Evolutionary conservation across 306 rosid genomes (phyloP).

Genomic region (Malus asiatica): DNA sequence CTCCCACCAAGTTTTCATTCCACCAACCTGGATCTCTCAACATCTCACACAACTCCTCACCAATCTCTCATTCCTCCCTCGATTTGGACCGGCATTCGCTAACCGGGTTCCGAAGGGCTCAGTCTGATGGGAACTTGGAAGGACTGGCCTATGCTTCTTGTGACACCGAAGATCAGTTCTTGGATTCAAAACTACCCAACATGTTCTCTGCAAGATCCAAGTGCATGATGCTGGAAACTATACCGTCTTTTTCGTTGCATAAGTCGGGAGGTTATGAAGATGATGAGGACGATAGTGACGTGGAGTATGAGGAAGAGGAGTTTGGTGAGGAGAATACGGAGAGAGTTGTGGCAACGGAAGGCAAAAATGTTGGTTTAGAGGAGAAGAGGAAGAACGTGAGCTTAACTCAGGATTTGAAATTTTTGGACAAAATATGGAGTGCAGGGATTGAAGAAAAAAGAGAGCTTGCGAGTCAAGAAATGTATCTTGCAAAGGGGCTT

Average conservation of each 20-base stretch:
- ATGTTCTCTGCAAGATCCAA: slow-evolving; percentile 23
- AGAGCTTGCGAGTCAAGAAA: slow-evolving; percentile 23
- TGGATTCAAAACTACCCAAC: slow-evolving; percentile 12
- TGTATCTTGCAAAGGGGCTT: slow-evolving; percentile 50
- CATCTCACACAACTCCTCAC: slow-evolving; percentile 57
- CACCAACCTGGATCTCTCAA: slow-evolving; percentile 31
- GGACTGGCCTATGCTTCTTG: slow-evolving; percentile 36
- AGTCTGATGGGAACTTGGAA: slow-evolving; percentile 78
- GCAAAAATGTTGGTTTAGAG: slow-evolving; percentile 6
- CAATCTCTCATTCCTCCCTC: slow-evolving; percentile 54
- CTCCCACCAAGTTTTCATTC: slow-evolving; percentile 26
- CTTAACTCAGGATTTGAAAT: slow-evolving; percentile 25
- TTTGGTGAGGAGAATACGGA: slow-evolving; percentile 13
- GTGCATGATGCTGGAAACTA: slow-evolving; percentile 37
- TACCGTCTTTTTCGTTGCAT: slow-evolving; percentile 41
- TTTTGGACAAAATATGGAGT: slow-evolving; percentile 28
- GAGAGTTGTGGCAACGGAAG: slow-evolving; percentile 5
- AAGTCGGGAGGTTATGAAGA: slow-evolving; percentile 13
- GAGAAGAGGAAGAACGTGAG: slow-evolving; percentile 13
- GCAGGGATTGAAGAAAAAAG: slow-evolving; percentile 22
- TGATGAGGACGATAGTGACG: slow-evolving; percentile 35
- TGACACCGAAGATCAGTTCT: slow-evolving; percentile 28
- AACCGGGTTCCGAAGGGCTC: slow-evolving; percentile 63
- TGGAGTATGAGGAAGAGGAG: slow-evolving; percentile 28
- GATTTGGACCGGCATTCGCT: slow-evolving; percentile 21